Evolutionary conservation across 1,284 basidiomycete species (phyloP).

Genomic region (Hortiboletus rubellus): DNA sequence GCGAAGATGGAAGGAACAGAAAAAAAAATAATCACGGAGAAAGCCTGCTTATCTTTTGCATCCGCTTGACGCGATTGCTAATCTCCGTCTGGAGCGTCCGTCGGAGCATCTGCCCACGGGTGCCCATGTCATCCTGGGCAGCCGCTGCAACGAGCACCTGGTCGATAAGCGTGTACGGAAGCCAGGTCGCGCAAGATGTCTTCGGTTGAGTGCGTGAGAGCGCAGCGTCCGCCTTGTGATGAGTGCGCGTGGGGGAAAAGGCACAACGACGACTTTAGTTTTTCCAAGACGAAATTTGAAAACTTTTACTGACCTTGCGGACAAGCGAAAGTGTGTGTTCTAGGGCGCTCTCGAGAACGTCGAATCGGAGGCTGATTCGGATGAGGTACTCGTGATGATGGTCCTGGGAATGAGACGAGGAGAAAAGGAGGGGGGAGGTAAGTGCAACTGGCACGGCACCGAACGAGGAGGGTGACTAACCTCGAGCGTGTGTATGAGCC

Average conservation of each 20-base stretch:
- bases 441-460: constrained; percentile 13
- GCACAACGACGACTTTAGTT: constrained; percentile 13
- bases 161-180: constrained; percentile 87
- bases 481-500: constrained; percentile 76
- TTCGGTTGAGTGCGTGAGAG: constrained; percentile 57
- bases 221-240: constrained; percentile 49
- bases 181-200: constrained; percentile 64
- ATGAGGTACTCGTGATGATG: constrained; percentile 80
- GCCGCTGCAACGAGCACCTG: constrained; percentile 75
- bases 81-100: constrained; percentile 57
- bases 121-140: constrained; percentile 50
- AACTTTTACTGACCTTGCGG: constrained; percentile 53
- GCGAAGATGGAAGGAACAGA: background rate
- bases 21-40: constrained; percentile 16
- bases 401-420: constrained; percentile 43
- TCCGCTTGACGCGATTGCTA: constrained; percentile 57
- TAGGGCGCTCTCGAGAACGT: constrained; percentile 77
- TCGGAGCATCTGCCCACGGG: constrained; percentile 42
- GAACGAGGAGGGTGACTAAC: constrained; percentile 39
- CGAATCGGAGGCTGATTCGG: constrained; percentile 71
- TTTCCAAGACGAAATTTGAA: constrained; percentile 2
- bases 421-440: constrained; percentile 2
- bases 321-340: constrained; percentile 71
- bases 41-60: constrained; percentile 54
- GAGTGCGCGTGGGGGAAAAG: constrained; percentile 4